Base-by-base conservation (phyloP, 1,284 basidiomycete species). In the Melampsora americana region DNA sequence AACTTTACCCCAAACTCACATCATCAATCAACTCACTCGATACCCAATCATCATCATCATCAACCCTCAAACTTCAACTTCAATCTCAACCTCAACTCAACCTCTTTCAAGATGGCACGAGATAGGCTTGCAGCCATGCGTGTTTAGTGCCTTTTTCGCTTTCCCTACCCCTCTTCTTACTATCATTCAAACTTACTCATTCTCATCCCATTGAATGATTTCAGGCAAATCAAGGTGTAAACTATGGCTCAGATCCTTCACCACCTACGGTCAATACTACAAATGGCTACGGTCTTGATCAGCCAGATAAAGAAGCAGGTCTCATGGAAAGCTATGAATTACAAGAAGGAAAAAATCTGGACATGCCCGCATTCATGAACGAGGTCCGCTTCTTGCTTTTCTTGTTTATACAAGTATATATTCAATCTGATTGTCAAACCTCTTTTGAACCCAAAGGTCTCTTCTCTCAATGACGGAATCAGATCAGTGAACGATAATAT, bases 61-160 rank as follows among this genome's bases (percentile, higher is more conserved):
- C 35, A 44, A 44, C 42, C 0, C 16, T 44, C 42, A 44, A 11
- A 44, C 12, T 14, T 12, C 42, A 44, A 14, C 42, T 14, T 44
- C 35, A 39, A 39, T 39, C 35, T 50, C 44, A 28, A 67, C 50
- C 39, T 42, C 26, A 28, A 53, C 66, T 46, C 26, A 18, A 23
- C 3, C 66, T 50, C 42, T 23, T 53, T 53, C 30, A 60, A n/a
- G 30, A 73, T 73, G 70, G 70, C 70, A 60, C 44, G 70, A 64
- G 70, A 73, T 46, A 66, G 70, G 59, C 62, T 73, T 23, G 70
- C 70, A 35, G 70, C 70, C 30, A 73, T 73, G 70, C 44, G 70
- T 65, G 70, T 73, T 44, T 44, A 44, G 64, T 65, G 70, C 32
- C 11, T 28, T 1, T 16, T 20, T 72, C 12, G 12, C 42, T 16